A percentile compares a stretch with the other conserved stretches of the same genome.
Evolutionary conservation across 805 yeast genomes (phyloP).

Genomic region (Priceomyces haplophilus): DNA sequence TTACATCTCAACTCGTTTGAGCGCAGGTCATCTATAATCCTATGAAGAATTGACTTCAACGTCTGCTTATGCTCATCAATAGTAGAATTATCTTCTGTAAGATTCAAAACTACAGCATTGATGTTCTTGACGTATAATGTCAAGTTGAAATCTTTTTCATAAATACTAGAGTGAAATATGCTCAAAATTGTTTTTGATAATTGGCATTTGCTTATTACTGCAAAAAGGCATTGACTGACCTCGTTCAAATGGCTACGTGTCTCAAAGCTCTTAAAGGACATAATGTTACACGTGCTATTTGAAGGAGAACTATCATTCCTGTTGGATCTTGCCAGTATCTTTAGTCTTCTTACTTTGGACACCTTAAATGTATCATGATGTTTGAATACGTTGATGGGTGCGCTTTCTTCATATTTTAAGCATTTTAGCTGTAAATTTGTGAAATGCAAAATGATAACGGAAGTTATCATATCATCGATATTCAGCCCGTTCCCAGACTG

Average conservation of each 20-base stretch:
- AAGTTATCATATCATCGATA: background rate
- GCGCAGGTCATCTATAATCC: background rate
- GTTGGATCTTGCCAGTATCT: background rate
- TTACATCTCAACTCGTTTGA: background rate
- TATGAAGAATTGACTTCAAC: background rate
- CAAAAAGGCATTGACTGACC: slow-evolving; percentile 1
- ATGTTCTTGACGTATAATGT: background rate
- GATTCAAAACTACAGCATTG: background rate
- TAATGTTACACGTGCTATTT: background rate
- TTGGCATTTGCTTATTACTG: background rate
- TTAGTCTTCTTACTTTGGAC: slow-evolving; percentile 1
- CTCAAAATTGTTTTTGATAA: background rate
- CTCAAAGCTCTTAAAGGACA: background rate
- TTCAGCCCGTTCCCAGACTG: background rate
- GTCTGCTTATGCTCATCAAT: background rate
- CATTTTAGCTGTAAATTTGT: slow-evolving; percentile 1
- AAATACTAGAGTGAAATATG: background rate
- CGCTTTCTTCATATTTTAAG: background rate
- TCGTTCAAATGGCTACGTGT: slow-evolving; percentile 1
- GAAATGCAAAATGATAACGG: background rate
- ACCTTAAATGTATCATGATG: slow-evolving; percentile 2
- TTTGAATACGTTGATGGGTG: background rate
- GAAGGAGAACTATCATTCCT: background rate
- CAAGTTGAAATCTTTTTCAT: background rate
- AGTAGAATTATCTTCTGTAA: background rate